Evolutionary conservation across 768 basidiomycete species (phyloP).

Genomic region (Phaffia australis): DNA sequence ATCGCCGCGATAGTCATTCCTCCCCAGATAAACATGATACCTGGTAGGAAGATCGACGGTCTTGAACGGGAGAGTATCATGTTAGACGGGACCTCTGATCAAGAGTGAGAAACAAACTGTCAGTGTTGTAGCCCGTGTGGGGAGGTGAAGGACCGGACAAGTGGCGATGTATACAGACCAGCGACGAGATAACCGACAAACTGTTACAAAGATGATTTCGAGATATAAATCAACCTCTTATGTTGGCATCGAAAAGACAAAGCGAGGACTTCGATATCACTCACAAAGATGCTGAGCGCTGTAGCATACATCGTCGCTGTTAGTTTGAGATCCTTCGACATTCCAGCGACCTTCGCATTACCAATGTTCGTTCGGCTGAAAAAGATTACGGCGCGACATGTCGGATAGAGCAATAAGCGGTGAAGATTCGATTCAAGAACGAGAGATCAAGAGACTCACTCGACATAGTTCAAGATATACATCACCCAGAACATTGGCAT

Average conservation of each 20-base stretch:
- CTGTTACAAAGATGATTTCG: slow-evolving; percentile 14
- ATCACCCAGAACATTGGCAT: no score
- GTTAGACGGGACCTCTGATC: slow-evolving; percentile 15
- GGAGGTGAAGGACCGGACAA: no score
- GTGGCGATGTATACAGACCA: neutral
- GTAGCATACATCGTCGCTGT: slow-evolving; percentile 4
- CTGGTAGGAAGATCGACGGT: slow-evolving; percentile 14
- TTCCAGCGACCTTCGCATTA: slow-evolving; percentile 14
- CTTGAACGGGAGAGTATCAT: slow-evolving; percentile 22
- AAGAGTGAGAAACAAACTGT: neutral
- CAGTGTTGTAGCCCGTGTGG: no score
- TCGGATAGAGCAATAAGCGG: neutral
- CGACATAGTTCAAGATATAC: no score
- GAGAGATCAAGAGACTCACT: neutral
- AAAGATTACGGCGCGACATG: neutral
- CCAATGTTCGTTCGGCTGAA: neutral
- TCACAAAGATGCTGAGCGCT: neutral
- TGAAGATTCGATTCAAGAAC: neutral
- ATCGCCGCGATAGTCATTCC: neutral
- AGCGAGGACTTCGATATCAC: neutral
- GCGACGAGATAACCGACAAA: slow-evolving; percentile 15
- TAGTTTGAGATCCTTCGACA: neutral
- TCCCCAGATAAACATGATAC: slow-evolving; percentile 21
- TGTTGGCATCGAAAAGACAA: no score
- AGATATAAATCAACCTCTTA: neutral